These are phyloP conservation scores for Plasmodium berghei DNA, from an alignment of 169 alveolate genomes.

Conservation along the genomic window DNA sequence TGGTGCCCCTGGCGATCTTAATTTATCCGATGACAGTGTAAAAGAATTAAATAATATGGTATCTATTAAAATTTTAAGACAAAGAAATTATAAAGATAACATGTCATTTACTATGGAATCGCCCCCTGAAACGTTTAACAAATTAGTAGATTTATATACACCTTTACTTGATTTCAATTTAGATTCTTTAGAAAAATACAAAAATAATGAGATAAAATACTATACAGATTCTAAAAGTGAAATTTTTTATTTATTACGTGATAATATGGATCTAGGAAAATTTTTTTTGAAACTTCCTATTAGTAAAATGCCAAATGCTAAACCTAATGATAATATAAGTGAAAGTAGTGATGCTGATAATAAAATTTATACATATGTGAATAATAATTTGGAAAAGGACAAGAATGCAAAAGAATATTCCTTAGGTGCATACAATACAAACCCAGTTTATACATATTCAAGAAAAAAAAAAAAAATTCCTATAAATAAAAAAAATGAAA, in stretches of 20 bases:
- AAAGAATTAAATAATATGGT: constrained; percentile 27
- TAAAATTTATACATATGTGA: constrained; percentile 24
- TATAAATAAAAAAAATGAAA: constrained; percentile 13
- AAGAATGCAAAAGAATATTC: not conserved
- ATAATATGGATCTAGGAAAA: constrained; percentile 11
- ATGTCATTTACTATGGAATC: not conserved
- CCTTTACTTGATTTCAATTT: constrained; percentile 70
- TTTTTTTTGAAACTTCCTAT: constrained; percentile 16
- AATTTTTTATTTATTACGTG: constrained; percentile 23
- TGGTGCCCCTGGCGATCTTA: constrained; percentile 46
- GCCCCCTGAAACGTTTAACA: not conserved
- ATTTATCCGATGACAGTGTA: constrained; percentile 46
- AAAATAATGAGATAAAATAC: constrained; percentile 7
- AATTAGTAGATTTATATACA: constrained; percentile 33
- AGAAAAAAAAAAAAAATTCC: constrained; percentile 55
- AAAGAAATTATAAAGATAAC: constrained; percentile 1
- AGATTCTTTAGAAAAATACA: constrained; percentile 12
- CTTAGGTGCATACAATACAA: constrained; percentile 1
- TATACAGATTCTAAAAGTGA: constrained; percentile 29
- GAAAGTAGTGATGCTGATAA: constrained; percentile 5
- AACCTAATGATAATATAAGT: constrained; percentile 58
- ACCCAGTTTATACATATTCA: constrained; percentile 14
- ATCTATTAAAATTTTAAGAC: constrained; percentile 25
- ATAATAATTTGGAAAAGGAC: not conserved
- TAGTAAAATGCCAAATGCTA: constrained; percentile 46